These are phyloP conservation scores for Yarrowia keelungensis DNA, from an alignment of 805 yeast species.

Conservation along the genomic window DNA sequence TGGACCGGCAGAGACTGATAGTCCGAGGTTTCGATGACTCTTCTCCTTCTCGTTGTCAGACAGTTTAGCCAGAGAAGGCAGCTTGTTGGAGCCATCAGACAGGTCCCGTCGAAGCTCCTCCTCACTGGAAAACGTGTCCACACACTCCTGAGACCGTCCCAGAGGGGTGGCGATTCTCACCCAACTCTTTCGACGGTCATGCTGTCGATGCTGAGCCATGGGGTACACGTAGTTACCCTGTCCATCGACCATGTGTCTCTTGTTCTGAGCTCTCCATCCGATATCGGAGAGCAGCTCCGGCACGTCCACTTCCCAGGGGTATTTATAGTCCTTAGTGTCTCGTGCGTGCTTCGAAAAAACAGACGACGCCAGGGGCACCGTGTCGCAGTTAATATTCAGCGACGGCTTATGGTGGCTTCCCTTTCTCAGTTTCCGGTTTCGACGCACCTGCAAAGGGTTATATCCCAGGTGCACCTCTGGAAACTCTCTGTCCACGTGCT, in stretches of 20 bases:
- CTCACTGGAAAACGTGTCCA: constrained; percentile 16
- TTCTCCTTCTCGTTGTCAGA: constrained; percentile 25
- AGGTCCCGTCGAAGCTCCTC: constrained; percentile 26
- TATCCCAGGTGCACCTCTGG: constrained; percentile 56
- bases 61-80: constrained; percentile 4
- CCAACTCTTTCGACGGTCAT: constrained; percentile 31
- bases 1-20: constrained; percentile 2
- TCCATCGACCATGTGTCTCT: constrained; percentile 41
- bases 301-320: constrained; percentile 45
- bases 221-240: constrained; percentile 42
- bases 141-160: constrained; percentile 30
- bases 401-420: constrained; percentile 28
- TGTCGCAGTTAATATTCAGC: constrained; percentile 37
- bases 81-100: constrained; percentile 19
- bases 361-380: constrained; percentile 19
- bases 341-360: constrained; percentile 27
- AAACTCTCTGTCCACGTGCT: constrained; percentile 31
- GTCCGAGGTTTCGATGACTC: constrained; percentile 1
- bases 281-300: constrained; percentile 45
- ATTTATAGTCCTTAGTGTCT: constrained; percentile 24
- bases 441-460: constrained; percentile 82
- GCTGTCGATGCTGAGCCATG: constrained; percentile 23
- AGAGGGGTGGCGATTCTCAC: constrained; percentile 23
- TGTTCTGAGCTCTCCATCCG: constrained; percentile 43
- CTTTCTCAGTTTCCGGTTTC: constrained; percentile 61